These are phyloP conservation scores for Ophiorrhiza pumila DNA, from an alignment of 257 asterid species.

Conservation along the genomic window DNA sequence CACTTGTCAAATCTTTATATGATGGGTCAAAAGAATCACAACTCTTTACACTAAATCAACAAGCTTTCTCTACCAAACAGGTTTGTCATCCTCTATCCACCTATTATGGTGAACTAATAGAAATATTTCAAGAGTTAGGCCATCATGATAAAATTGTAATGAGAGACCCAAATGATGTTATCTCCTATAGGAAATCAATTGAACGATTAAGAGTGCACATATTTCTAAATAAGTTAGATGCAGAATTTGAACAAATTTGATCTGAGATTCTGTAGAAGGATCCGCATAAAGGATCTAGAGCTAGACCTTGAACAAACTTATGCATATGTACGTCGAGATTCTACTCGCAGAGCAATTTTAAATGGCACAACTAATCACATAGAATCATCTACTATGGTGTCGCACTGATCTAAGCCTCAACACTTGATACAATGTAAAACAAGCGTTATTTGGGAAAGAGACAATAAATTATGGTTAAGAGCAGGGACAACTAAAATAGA, in stretches of 20 bases:
- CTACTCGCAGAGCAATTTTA: too few species aligned
- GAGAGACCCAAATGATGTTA: slow-evolving; percentile 1
- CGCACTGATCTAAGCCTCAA: background rate
- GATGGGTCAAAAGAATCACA: slow-evolving; percentile 12
- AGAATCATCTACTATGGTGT: background rate
- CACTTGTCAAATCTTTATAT: slow-evolving; percentile 6
- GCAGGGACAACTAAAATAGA: too few species aligned
- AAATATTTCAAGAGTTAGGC: background rate
- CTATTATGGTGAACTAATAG: slow-evolving; percentile 1
- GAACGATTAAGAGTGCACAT: background rate
- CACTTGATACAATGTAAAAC: too few species aligned
- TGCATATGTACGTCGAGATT: background rate
- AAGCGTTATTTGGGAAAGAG: too few species aligned
- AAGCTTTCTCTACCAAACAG: background rate
- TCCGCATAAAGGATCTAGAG: too few species aligned
- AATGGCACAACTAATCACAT: too few species aligned
- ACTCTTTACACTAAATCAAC: slow-evolving; percentile 6
- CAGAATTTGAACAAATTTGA: slow-evolving; percentile 7
- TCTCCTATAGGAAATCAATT: background rate
- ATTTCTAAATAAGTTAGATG: background rate
- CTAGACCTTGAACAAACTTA: background rate
- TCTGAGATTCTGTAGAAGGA: slow-evolving; percentile 3
- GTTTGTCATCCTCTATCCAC: background rate
- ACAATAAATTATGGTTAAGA: too few species aligned
- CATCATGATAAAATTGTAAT: background rate